Conservation (phyloP, 2,329 filamentous ascomycete species). For the Fusarium sp. region DNA sequence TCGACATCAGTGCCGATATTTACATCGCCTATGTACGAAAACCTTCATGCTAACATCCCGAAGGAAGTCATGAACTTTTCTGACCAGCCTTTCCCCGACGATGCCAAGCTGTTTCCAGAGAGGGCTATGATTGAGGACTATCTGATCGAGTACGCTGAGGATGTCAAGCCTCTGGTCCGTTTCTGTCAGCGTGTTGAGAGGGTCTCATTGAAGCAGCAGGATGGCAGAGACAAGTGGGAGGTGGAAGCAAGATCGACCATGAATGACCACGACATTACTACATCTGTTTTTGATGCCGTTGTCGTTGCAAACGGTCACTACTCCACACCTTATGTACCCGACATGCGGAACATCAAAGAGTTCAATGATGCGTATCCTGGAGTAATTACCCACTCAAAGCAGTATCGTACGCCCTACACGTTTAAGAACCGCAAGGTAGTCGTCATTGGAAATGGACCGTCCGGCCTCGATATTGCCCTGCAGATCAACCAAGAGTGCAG, state of each 20-base stretch:
- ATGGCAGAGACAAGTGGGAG: conserved; percentile 67
- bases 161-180: conserved; percentile 73
- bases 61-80: conserved; percentile 83
- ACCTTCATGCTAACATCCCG: conserved; percentile 88
- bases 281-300: conserved; percentile 75
- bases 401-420: conserved; percentile 74
- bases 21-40: conserved; percentile 85
- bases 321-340: conserved; percentile 74
- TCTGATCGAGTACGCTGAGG: conserved; percentile 75
- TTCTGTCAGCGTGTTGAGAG: conserved; percentile 79
- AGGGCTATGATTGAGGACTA: conserved; percentile 79
- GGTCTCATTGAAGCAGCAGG: conserved; percentile 54
- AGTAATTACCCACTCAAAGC: conserved; percentile 79
- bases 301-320: conserved; percentile 83
- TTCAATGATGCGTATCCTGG: conserved; percentile 71
- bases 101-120: conserved; percentile 78
- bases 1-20: conserved; percentile 66
- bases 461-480: conserved; percentile 82
- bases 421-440: conserved; percentile 80
- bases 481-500: conserved; percentile 75
- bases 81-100: conserved; percentile 72
- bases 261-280: conserved; percentile 54
- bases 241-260: conserved; percentile 65
- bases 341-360: conserved; percentile 66
- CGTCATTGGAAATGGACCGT: conserved; percentile 86